A percentile compares a stretch with the other conserved stretches of the same genome.
Conservation (phyloP, 2,329 filamentous ascomycete genomes). For the Drechslerella coelobrocha region DNA sequence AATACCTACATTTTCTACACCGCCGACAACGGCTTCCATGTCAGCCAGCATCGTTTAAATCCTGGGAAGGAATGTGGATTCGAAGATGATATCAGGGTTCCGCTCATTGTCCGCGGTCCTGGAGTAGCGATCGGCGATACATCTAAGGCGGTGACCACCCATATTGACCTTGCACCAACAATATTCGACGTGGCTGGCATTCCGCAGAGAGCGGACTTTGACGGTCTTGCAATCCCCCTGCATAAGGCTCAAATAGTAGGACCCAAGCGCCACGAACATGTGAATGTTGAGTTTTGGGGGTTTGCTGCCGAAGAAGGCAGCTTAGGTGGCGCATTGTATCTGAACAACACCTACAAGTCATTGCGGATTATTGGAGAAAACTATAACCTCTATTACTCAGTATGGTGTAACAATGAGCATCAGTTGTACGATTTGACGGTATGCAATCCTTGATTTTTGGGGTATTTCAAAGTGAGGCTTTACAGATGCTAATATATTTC, state of each 20-base stretch:
- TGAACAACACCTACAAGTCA: slow-evolving; percentile 69
- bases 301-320: slow-evolving; percentile 58
- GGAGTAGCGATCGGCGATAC: slow-evolving; percentile 61
- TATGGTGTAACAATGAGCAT: slow-evolving; percentile 73
- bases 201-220: slow-evolving; percentile 63
- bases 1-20: slow-evolving; percentile 68
- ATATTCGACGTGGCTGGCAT: slow-evolving; percentile 62
- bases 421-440: slow-evolving; percentile 71
- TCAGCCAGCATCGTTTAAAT: slow-evolving; percentile 67
- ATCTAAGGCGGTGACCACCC: slow-evolving; percentile 65
- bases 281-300: slow-evolving; percentile 68
- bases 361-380: slow-evolving; percentile 64
- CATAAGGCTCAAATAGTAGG: slow-evolving; percentile 51
- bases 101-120: slow-evolving; percentile 68
- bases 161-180: slow-evolving; percentile 71
- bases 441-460: slow-evolving; percentile 47
- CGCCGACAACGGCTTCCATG: slow-evolving; percentile 68
- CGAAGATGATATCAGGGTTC: slow-evolving; percentile 68
- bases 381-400: slow-evolving; percentile 71
- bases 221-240: slow-evolving; percentile 65
- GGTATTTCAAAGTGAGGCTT: background rate
- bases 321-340: slow-evolving; percentile 21
- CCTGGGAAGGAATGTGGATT: slow-evolving; percentile 68
- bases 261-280: slow-evolving; percentile 63
- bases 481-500: too few species aligned